phyloP scores from a whole-genome alignment of 139 green algal genomes.

The Nannochloris sp. region DNA sequence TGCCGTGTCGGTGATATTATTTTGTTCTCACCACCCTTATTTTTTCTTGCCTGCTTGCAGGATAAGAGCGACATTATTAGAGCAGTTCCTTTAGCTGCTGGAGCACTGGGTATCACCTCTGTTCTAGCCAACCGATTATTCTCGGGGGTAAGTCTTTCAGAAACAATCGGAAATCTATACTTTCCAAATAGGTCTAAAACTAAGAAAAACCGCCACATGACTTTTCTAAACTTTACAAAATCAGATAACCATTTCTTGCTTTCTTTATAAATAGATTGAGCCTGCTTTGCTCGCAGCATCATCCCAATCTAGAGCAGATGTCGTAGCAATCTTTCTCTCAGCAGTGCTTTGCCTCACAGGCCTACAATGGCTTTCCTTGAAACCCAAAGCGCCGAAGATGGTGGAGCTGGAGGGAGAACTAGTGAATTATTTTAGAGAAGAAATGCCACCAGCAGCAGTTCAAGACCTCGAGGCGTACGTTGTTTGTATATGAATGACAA shows the following conservation, averaged over 20 bases:
- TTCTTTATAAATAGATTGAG: conserved; percentile 43
- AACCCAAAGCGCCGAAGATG: conserved; percentile 28
- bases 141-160: conserved; percentile 21
- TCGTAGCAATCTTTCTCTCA: conserved; percentile 74
- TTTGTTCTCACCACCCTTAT: too few relatives aligned
- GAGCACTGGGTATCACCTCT: conserved; percentile 24
- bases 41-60: too few relatives aligned
- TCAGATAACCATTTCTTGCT: neutral
- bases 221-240: neutral
- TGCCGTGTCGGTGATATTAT: neutral
- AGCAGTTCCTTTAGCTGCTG: conserved; percentile 28
- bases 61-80: conserved; percentile 18
- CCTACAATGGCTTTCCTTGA: conserved; percentile 81
- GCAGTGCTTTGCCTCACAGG: conserved; percentile 81
- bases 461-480: conserved; percentile 53
- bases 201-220: neutral
- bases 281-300: conserved; percentile 71
- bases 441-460: conserved; percentile 22
- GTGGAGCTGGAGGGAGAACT: conserved; percentile 37
- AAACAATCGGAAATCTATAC: too few relatives aligned
- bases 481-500: neutral
- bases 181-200: too few relatives aligned
- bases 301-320: conserved; percentile 78
- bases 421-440: conserved; percentile 27
- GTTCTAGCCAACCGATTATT: conserved; percentile 37